Conservation (phyloP, 306 rosid genomes). For the Alnus glutinosa region DNA sequence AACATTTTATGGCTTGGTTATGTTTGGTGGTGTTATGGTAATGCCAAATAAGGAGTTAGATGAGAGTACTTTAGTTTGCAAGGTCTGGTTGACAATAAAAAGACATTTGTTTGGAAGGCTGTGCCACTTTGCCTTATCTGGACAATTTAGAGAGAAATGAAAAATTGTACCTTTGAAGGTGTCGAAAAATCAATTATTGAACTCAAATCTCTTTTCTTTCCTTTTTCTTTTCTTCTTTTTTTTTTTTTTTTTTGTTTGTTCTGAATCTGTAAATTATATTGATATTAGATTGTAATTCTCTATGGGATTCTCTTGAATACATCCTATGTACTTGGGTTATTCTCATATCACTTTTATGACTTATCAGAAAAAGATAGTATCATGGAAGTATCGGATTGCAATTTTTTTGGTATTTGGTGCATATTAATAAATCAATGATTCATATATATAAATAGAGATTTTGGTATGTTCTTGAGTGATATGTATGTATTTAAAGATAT, state of each 20-base stretch:
- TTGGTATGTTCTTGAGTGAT: not conserved
- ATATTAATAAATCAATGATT: not conserved
- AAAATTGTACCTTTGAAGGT: not conserved
- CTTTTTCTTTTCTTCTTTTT: not conserved
- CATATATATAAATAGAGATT: not conserved
- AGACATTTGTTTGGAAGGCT: too few species aligned
- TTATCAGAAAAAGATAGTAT: not conserved
- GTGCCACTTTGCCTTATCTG: too few species aligned
- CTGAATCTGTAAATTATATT: too few species aligned
- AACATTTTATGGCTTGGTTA: not conserved
- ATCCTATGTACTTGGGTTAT: not conserved
- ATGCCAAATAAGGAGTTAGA: too few species aligned
- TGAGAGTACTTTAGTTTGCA: too few species aligned
- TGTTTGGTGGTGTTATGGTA: too few species aligned
- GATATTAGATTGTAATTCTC: not conserved
- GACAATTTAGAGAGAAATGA: too few species aligned
- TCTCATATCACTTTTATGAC: not conserved
- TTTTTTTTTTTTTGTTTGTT: too few species aligned
- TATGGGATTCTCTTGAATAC: not conserved
- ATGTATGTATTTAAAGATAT: not conserved
- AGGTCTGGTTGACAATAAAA: too few species aligned
- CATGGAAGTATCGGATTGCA: not conserved
- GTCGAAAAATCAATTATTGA: not conserved
- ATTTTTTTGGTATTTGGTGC: not conserved
- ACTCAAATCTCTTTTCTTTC: too few species aligned